These are phyloP conservation scores for Candida krabiensis DNA, from an alignment of 805 yeast species.

Conservation along the genomic window DNA sequence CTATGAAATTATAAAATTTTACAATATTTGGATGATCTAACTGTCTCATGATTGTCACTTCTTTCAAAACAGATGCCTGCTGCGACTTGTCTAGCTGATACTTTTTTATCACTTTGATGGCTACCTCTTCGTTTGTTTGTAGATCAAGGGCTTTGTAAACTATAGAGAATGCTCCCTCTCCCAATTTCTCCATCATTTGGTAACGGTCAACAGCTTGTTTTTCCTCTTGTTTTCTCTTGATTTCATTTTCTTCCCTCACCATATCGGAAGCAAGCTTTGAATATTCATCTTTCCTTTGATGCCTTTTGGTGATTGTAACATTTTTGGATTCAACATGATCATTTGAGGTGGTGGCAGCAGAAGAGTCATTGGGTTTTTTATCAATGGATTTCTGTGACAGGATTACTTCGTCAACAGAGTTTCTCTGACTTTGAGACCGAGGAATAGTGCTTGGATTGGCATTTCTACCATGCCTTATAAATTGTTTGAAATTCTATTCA, in stretches of 20 bases:
- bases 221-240: constrained; percentile 19
- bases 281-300: constrained; percentile 28
- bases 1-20: constrained; percentile 62
- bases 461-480: constrained; percentile 42
- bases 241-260: constrained; percentile 32
- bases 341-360: too few species aligned
- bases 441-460: constrained; percentile 12
- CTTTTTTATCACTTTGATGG: constrained; percentile 65
- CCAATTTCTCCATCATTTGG: constrained; percentile 46
- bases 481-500: constrained; percentile 43
- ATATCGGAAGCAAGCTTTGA: constrained; percentile 33
- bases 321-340: neutral
- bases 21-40: constrained; percentile 66
- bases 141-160: constrained; percentile 50
- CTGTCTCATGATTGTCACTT: constrained; percentile 73
- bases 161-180: constrained; percentile 62
- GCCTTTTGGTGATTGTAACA: constrained; percentile 9
- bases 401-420: too few species aligned
- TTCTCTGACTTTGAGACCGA: constrained; percentile 8
- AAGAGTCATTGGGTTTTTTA: constrained; percentile 4
- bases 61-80: constrained; percentile 72
- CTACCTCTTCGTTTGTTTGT: constrained; percentile 42
- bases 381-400: too few species aligned
- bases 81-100: constrained; percentile 62
- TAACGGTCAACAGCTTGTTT: constrained; percentile 36